Conservation (phyloP, 371 early-diverging fungal species). For the Homolaphlyctis polyrhiza region DNA sequence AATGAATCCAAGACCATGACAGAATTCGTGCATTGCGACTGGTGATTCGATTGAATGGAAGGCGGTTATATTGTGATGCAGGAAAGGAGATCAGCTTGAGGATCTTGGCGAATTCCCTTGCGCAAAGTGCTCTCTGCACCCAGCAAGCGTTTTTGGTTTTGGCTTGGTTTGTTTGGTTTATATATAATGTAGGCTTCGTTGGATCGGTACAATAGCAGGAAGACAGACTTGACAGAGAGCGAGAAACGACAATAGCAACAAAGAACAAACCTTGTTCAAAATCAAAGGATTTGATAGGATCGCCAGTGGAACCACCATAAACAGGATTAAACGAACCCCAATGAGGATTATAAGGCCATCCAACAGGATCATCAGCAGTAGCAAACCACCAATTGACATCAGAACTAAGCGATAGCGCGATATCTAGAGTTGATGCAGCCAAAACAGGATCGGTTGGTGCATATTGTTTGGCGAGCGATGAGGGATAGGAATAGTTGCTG, state of each 20-base stretch:
- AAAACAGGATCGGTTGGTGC: constrained; percentile 14
- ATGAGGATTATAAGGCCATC: background rate
- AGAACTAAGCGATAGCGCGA: constrained; percentile 24
- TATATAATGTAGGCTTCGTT: too few relatives aligned
- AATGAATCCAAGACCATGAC: constrained; percentile 66
- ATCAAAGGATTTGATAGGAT: constrained; percentile 28
- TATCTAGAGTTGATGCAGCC: constrained; percentile 10
- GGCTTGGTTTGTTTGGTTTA: too few relatives aligned
- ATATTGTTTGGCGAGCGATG: constrained; percentile 24
- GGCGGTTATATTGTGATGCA: too few relatives aligned
- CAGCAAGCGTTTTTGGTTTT: too few relatives aligned
- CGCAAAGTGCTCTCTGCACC: too few relatives aligned
- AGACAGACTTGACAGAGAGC: too few relatives aligned
- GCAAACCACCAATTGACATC: constrained; percentile 37
- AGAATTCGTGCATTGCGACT: constrained; percentile 52
- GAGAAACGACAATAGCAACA: too few relatives aligned
- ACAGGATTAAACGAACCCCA: background rate
- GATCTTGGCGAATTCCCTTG: too few relatives aligned
- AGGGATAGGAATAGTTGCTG: constrained; percentile 23
- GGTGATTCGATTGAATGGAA: too few relatives aligned
- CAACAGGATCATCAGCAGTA: background rate
- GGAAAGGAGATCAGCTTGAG: too few relatives aligned
- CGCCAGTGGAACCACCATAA: background rate
- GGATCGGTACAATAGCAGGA: too few relatives aligned
- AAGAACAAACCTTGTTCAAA: constrained; percentile 34